Evolutionary conservation across 75 land plant genomes (phyloP).

Genomic region (Azolla pinnata): DNA sequence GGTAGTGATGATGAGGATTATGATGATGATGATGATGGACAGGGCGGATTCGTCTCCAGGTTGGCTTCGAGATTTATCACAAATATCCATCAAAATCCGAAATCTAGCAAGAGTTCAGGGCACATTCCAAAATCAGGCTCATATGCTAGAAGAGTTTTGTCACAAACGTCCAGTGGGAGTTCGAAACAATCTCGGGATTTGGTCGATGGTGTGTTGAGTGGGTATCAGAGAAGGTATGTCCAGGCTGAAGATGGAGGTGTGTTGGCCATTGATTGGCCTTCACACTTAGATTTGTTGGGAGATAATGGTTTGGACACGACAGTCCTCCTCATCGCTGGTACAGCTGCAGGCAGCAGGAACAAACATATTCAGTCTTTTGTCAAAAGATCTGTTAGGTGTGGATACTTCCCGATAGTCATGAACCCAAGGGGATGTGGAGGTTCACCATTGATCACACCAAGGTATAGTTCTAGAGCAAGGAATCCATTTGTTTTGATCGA

Average conservation of each 20-base stretch:
- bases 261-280: slow-evolving; percentile 84
- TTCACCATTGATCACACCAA: slow-evolving; percentile 78
- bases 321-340: slow-evolving; percentile 77
- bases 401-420: slow-evolving; percentile 80
- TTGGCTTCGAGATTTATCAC: neutral
- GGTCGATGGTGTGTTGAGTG: slow-evolving; percentile 10
- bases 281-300: slow-evolving; percentile 57
- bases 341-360: slow-evolving; percentile 66
- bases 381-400: slow-evolving; percentile 32
- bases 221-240: slow-evolving; percentile 67
- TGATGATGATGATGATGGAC: slow-evolving; percentile 1
- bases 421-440: slow-evolving; percentile 96
- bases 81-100: neutral
- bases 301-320: slow-evolving; percentile 76
- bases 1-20: neutral
- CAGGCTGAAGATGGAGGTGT: slow-evolving; percentile 78
- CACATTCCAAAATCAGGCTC: too few species aligned
- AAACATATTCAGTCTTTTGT: slow-evolving; percentile 39
- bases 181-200: too few species aligned
- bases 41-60: neutral
- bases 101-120: slow-evolving; percentile 1
- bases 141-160: too few species aligned
- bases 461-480: slow-evolving; percentile 30
- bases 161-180: too few species aligned
- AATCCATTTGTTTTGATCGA: neutral